Base-by-base conservation (phyloP, 257 asterid genomes). In the Lavandula angustifolia region DNA sequence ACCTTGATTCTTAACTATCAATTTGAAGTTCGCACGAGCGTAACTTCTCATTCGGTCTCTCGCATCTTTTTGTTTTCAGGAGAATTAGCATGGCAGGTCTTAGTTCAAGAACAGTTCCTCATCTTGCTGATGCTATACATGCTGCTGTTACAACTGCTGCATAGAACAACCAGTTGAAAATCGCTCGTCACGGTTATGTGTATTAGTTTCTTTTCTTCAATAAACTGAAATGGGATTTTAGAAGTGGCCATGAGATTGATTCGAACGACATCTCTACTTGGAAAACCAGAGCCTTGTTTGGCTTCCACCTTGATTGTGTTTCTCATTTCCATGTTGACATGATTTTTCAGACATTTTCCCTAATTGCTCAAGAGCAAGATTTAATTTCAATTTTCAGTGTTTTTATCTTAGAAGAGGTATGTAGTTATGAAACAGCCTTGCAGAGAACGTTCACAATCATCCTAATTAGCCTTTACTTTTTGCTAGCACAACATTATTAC, bases 61-160 rank as follows among this genome's bases (percentile, higher is more conserved):
- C 27, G 27, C 27, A 2, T 54, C 34, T 13, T 6, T n/a, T 37
- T 59, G 12, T 46, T 38, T 73, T 76, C 88, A 90, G 97, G 87
- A 76, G 96, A 73, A 90, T 87, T 51, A 90, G 97, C 83, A 85
- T 87, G 97, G 94, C 94, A 33, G 95, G 96, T 54, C 94, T 87
- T 4, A 89, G 95, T 69, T 80, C 94, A 22, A 75, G 16, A 42
- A 86, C 88, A 41, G 76, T 89, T 52, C 87, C 96, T 54, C 94
- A 81, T 71, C 96, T 89, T 66, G 79, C 85, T 3, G 91, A 89
- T 33, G 94, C 96, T 60, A 86, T 89, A 63, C 89, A 87, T 78
- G 91, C 91, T 59, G 95, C 94, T 57, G 87, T 87, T 27, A 75
- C 86, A 50, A 71, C 29, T 16, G 78, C 64, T 62, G 82, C 76